Evolutionary conservation across 208 protist genomes (phyloP), one percentile per base, ranked within the genome.

Genomic region (Acanthamoeba polyphaga): DNA sequence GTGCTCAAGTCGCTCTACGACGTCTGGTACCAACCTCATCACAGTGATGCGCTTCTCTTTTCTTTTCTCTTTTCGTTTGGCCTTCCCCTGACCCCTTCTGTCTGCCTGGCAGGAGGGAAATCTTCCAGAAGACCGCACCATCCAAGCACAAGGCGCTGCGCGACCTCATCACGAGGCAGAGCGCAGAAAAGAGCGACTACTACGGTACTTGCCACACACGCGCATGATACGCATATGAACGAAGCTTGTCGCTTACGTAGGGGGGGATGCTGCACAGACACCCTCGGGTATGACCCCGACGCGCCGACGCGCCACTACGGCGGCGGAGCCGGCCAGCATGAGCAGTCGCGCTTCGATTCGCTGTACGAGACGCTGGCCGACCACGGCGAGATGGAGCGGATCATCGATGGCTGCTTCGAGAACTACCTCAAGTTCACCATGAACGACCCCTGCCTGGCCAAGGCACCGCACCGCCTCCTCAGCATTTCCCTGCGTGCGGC

Each of bases 371-470:
- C 60, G 24, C 32, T 92, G 34, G 17, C 87, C 62, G 55, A 68
- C 32, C 87, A 92, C 62, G 87, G 87, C 43, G 87, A 92, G 62
- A 76, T 68, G n/a, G 87, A 74, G 15, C 53, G 87, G 8, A 92
- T 92, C 55, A 92, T 92, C 87, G 87, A 92, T 5, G 87, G 87
- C 22, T 92, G 87, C 64, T 92, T 92, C 22, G 87, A 92, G 60
- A 92, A 92, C 62, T 92, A 92, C 43, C 87, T 76, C 43, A 92
- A 92, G 32, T 74, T 92, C 38, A 55, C 64, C 55, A 17, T 92
- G n/a, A 88, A 88, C 80, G 80, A 88, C 51, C 80, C 80, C 10
- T 88, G 80, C 10, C 80, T 88, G 8, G 80, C 80, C 80, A 88
- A 88, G 80, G 80, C 27, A 51, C 72, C 7, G 32, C 49, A 55